Base-by-base conservation (phyloP, 495 filamentous ascomycete species). In the Trypethelium eluteriae region DNA sequence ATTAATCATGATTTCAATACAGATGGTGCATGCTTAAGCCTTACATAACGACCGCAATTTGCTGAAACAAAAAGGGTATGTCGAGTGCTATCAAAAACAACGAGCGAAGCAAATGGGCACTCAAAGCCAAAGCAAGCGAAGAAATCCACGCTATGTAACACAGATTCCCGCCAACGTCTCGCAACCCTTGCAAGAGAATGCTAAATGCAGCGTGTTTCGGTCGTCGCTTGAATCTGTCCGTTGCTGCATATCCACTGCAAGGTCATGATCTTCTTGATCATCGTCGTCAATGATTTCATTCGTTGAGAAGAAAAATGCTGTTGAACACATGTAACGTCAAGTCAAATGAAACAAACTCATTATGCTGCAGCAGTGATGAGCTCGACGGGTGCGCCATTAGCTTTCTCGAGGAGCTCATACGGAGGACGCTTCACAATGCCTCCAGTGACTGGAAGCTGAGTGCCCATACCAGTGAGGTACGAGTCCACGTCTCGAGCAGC, bases 401-500 rank as follows among this genome's bases (percentile, higher is more conserved):
- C 69, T 66, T 75, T 74, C 65, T 72, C 25, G 36, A 77, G 59
- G 38, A 76, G 65, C 71, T 90, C 87, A 71, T 89, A 80, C 3
- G 91, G 90, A 14, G 86, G 86, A 35, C 86, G 85, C 80, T 90
- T 94, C 62, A 98, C 85, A 70, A 99, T 98, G 72, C 94, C 94
- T 70, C 94, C 94, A 11, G 93, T 96, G 66, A 96, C 90, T 9
- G 94, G 95, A 36, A 99, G 83, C 71, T 82, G 83, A 56, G 91
- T 93, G 71, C 85, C 87, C 61, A 78, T 75, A 66, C 86, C 83
- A 78, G 88, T 89, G 64, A 99, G 89, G 81, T 86, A 95, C 62
- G 91, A 75, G 75, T 99, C 94, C 62, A 98, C 91, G 77, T 99
- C 93, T 66, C 95, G 90, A 72, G 94, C 94, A 62, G 88, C 88